Evolutionary conservation across 2,329 filamentous ascomycete genomes (phyloP), one percentile per base, ranked within the genome.

Genomic region (Rutstroemia sp.): DNA sequence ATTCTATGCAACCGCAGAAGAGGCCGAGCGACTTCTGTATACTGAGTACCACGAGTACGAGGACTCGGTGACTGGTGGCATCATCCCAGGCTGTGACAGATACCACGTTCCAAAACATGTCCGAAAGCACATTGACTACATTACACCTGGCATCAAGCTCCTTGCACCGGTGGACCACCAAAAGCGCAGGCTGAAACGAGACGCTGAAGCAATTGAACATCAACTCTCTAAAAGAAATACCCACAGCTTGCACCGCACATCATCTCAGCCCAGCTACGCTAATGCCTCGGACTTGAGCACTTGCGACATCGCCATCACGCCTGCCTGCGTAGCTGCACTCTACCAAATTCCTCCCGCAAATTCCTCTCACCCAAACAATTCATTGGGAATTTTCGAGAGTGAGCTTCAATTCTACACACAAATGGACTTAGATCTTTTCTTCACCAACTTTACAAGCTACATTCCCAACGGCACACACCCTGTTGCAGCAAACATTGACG

Each of bases 41-140:
- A 81, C 59, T 7, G 57, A 64, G 39, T 65, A 59, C 21, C 58
- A 64, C 25, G 61, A 62, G 17, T 66, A 60, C 38, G 81, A 87
- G 66, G 81, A 85, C 67, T 55, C 59, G 0, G 45, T 57, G 0
- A 66, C 65, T 6, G 69, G 68, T 8, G 64, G 64, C 39, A 44
- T 64, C 7, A 67, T 65, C 46, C 62, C 69, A 51, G 68, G 66
- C 47, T 71, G 69, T 54, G 70, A 72, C 72, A 74, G 16, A 10
- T 72, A 62, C 67, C 72, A 73, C 56, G 62, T 82, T 4, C 79
- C 79, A 0, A 70, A 72, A 36, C 60, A 74, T 46, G 60, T 82
- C 14, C 71, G 72, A 42, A 57, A 70, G 7, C 77, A 82, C 57
- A 71, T 83, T 51, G 80, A 82, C 63, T 77, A 76, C 62, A 72